phyloP scores from a whole-genome alignment of 2,329 filamentous ascomycete genomes.

The Trichoderma breve region DNA sequence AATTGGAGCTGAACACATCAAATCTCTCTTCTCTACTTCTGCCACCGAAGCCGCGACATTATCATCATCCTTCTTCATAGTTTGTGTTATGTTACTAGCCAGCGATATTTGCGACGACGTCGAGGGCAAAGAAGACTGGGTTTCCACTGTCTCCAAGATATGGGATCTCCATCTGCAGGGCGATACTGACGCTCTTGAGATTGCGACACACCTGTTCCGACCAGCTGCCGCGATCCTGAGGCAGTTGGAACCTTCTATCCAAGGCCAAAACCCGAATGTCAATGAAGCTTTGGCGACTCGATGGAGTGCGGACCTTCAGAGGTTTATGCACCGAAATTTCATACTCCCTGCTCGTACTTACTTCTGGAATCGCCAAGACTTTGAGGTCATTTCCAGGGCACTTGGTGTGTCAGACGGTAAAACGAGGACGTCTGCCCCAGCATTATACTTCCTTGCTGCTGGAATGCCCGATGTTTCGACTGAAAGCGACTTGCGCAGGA shows the following conservation, averaged over 20 bases:
- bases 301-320: conserved; percentile 49
- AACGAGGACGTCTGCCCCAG: conserved; percentile 39
- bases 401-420: conserved; percentile 39
- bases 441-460: conserved; percentile 46
- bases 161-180: conserved; percentile 57
- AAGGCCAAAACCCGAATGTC: conserved; percentile 20
- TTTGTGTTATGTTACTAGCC: conserved; percentile 44
- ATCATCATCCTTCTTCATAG: conserved; percentile 44
- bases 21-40: conserved; percentile 53
- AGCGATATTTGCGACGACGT: conserved; percentile 32
- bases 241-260: conserved; percentile 37
- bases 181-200: conserved; percentile 46
- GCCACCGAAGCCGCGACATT: conserved; percentile 47
- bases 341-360: conserved; percentile 50
- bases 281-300: conserved; percentile 25
- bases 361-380: conserved; percentile 44
- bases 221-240: conserved; percentile 39
- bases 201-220: conserved; percentile 47
- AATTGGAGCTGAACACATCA: conserved; percentile 58
- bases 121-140: conserved; percentile 46
- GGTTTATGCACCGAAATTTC: conserved; percentile 50
- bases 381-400: conserved; percentile 42
- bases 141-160: conserved; percentile 44
- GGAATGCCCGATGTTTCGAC: conserved; percentile 27
- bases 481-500: conserved; percentile 34